phyloP scores from a whole-genome alignment of 192 early-diverging fungal species.

The Tieghemiomyces parasiticus region DNA sequence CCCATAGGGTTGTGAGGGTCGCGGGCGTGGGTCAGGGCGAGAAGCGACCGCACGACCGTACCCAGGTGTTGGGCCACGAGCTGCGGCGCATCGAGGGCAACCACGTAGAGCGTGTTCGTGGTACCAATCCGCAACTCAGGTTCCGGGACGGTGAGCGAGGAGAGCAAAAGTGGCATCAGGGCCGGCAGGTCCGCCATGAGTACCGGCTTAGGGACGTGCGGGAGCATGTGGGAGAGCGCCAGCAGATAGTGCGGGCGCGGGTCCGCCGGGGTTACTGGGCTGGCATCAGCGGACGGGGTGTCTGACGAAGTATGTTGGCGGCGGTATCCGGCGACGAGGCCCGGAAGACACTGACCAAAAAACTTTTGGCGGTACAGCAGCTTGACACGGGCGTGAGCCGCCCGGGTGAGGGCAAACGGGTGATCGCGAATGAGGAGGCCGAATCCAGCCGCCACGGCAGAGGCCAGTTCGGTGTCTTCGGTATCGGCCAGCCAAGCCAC shows the following conservation, averaged over 20 bases:
- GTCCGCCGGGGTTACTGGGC: conserved; percentile 15
- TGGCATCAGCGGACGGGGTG: not conserved
- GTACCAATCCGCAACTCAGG: conserved; percentile 52
- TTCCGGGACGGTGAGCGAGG: conserved; percentile 49
- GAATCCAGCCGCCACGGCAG: conserved; percentile 46
- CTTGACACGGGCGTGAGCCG: conserved; percentile 29
- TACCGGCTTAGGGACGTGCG: conserved; percentile 70
- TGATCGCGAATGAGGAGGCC: conserved; percentile 61
- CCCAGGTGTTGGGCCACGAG: conserved; percentile 38
- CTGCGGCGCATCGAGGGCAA: conserved; percentile 51
- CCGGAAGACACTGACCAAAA: conserved; percentile 61
- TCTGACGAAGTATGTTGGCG: not conserved
- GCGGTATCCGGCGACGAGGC: conserved; percentile 38
- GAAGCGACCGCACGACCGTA: not conserved
- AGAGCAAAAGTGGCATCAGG: conserved; percentile 64
- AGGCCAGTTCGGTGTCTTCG: conserved; percentile 18
- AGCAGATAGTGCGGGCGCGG: conserved; percentile 59
- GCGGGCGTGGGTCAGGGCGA: conserved; percentile 5
- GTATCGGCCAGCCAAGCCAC: conserved; percentile 33
- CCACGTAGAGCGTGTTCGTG: conserved; percentile 57
- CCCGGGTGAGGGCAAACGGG: conserved; percentile 49
- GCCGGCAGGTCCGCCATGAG: conserved; percentile 59
- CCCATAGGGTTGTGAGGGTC: conserved; percentile 18
- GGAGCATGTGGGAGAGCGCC: conserved; percentile 66
- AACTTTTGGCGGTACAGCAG: conserved; percentile 75